phyloP scores from a whole-genome alignment of 163 green algal genomes.

The Picocystis sp. region DNA sequence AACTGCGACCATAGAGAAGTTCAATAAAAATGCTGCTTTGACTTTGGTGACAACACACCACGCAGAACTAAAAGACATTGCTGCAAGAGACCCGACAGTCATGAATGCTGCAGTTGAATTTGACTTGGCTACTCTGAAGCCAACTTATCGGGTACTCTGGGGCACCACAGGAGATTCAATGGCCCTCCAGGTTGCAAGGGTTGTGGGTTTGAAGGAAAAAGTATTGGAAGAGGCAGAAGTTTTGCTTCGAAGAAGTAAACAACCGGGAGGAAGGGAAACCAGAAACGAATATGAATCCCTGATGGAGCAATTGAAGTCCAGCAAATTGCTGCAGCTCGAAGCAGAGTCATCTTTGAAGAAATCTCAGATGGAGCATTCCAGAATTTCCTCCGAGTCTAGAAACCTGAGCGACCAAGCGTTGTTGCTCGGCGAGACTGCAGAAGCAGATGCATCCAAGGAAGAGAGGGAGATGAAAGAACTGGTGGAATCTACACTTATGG shows the following conservation, averaged over 20 bases:
- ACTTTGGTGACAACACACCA: slow-evolving; percentile 42
- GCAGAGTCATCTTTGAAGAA: slow-evolving; percentile 44
- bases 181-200: background rate
- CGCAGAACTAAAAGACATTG: slow-evolving; percentile 40
- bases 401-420: no score
- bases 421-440: no score
- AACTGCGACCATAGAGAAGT: slow-evolving; percentile 48
- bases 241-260: background rate
- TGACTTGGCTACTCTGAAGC: slow-evolving; percentile 48
- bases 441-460: no score
- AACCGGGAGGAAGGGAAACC: background rate
- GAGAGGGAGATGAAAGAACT: no score
- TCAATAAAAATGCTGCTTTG: slow-evolving; percentile 45
- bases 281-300: background rate
- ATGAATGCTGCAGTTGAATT: slow-evolving; percentile 72
- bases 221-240: background rate
- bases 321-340: slow-evolving; percentile 43
- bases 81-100: slow-evolving; percentile 4
- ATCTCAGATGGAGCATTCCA: no score
- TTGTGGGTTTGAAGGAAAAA: background rate
- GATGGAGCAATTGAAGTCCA: background rate
- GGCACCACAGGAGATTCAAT: slow-evolving; percentile 15
- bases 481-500: no score
- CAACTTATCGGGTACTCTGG: slow-evolving; percentile 84
- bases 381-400: no score